A percentile compares a stretch with the other conserved stretches of the same genome.
Conservation (phyloP, 1,139 yeast genomes). For the Eremothecium coryli region DNA sequence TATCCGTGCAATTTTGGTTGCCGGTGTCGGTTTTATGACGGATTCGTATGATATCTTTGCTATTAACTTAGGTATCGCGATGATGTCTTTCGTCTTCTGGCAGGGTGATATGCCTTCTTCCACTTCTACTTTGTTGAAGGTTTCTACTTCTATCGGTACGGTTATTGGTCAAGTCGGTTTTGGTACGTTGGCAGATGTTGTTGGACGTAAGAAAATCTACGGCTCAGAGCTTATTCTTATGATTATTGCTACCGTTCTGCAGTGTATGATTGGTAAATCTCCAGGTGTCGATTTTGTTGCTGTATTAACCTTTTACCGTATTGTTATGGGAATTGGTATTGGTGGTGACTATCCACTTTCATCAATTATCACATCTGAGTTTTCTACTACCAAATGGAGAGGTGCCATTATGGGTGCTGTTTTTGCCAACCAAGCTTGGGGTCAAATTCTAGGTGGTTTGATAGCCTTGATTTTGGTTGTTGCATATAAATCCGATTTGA, state of each 20-base stretch:
- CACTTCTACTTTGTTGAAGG: slow-evolving; percentile 66
- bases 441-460: slow-evolving; percentile 79
- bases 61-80: slow-evolving; percentile 67
- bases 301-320: slow-evolving; percentile 64
- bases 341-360: slow-evolving; percentile 99
- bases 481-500: slow-evolving; percentile 56
- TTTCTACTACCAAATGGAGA: slow-evolving; percentile 88
- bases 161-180: slow-evolving; percentile 85
- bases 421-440: slow-evolving; percentile 88
- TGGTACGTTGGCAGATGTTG: slow-evolving; percentile 73
- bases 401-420: slow-evolving; percentile 95
- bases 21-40: slow-evolving; percentile 91
- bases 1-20: slow-evolving; percentile 75
- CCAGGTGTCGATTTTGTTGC: slow-evolving; percentile 67
- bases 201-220: slow-evolving; percentile 82
- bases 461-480: slow-evolving; percentile 65
- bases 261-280: slow-evolving; percentile 59
- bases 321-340: slow-evolving; percentile 90
- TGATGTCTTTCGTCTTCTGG: slow-evolving; percentile 73
- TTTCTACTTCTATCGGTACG: slow-evolving; percentile 88
- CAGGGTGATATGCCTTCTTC: slow-evolving; percentile 53
- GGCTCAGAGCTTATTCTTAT: slow-evolving; percentile 81
- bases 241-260: slow-evolving; percentile 71
- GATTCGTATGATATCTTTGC: slow-evolving; percentile 91
- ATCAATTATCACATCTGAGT: slow-evolving; percentile 82